Conservation (phyloP, 768 basidiomycete species). For the Dioszegia hungarica region DNA sequence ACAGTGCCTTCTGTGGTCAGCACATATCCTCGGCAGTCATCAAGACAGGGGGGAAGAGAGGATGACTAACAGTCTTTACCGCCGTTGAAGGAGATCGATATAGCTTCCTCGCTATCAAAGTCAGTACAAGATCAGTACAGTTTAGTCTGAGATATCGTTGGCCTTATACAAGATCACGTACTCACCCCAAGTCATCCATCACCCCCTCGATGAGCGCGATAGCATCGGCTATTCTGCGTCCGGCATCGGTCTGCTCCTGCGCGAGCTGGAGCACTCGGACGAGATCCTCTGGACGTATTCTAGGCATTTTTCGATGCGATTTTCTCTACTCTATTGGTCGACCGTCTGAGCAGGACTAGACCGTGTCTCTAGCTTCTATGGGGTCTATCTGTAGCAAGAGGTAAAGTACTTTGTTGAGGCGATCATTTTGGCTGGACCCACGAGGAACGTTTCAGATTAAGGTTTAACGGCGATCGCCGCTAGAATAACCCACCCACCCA, state of each 20-base stretch:
- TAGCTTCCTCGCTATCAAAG: slow-evolving; percentile 55
- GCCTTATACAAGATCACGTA: too few relatives aligned
- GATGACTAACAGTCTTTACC: slow-evolving; percentile 81
- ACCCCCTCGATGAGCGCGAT: slow-evolving; percentile 73
- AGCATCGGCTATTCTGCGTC: slow-evolving; percentile 62
- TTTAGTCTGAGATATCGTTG: too few relatives aligned
- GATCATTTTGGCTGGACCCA: too few relatives aligned
- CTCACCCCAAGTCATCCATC: slow-evolving; percentile 76
- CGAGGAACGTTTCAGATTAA: not conserved
- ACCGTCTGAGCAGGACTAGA: not conserved
- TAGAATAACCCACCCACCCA: too few relatives aligned
- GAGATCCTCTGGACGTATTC: slow-evolving; percentile 15
- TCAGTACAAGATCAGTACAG: not conserved
- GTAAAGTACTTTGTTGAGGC: too few relatives aligned
- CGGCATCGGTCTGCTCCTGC: slow-evolving; percentile 21
- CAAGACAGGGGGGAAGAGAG: too few relatives aligned
- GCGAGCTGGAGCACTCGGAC: slow-evolving; percentile 28
- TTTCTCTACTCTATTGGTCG: not conserved
- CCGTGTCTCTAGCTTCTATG: too few relatives aligned
- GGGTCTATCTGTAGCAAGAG: too few relatives aligned
- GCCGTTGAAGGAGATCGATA: slow-evolving; percentile 94
- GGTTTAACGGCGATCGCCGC: too few relatives aligned
- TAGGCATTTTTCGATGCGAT: not conserved
- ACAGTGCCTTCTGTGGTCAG: too few relatives aligned
- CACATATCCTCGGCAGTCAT: too few relatives aligned